A percentile compares a stretch with the other conserved stretches of the same genome.
phyloP scores from a whole-genome alignment of 2,329 filamentous ascomycete species.

The Exophiala aquamarina region DNA sequence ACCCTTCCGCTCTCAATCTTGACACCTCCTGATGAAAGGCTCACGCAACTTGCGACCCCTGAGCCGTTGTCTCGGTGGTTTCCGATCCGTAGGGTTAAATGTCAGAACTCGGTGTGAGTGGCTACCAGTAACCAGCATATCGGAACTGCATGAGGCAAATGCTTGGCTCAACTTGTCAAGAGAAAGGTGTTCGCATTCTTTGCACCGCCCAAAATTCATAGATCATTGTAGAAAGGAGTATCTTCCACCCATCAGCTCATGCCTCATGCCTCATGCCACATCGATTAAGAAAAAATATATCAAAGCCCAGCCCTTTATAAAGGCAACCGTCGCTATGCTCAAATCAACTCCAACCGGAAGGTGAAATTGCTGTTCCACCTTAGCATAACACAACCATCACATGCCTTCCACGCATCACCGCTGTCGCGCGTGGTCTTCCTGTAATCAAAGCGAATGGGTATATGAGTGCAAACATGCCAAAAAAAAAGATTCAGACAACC shows the following conservation, averaged over 20 bases:
- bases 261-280: constrained; percentile 18
- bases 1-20: no score
- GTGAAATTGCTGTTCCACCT: no score
- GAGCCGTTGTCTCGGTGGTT: no score
- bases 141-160: no score
- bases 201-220: constrained; percentile 9
- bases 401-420: constrained; percentile 1
- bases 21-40: no score
- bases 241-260: constrained; percentile 15
- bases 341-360: constrained; percentile 7
- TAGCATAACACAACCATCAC: constrained; percentile 3
- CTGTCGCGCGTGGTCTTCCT: constrained; percentile 4
- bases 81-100: no score
- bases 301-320: constrained; percentile 2
- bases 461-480: constrained; percentile 15
- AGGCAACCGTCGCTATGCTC: constrained; percentile 26
- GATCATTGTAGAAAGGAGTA: constrained; percentile 11
- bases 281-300: constrained; percentile 6
- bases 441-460: constrained; percentile 22
- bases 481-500: constrained; percentile 4
- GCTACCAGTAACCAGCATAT: no score
- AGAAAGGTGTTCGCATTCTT: no score
- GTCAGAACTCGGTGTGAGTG: no score
- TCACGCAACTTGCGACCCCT: no score
- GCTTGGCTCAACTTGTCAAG: no score